Conservation (phyloP, 75 land plant genomes). For the Cupressus sempervirens region DNA sequence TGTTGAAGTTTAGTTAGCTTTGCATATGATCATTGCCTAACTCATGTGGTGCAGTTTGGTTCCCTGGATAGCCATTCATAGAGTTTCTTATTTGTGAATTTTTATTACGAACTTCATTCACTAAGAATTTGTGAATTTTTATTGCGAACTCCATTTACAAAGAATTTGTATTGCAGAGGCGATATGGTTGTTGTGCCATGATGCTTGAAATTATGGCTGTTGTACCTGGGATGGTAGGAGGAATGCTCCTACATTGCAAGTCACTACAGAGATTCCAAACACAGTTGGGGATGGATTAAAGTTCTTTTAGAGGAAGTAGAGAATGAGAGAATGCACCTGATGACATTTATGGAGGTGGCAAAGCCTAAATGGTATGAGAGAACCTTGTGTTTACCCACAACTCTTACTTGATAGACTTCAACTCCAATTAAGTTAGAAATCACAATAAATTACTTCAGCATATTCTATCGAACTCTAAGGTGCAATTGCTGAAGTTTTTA, state of each 20-base stretch:
- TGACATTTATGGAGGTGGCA: slow-evolving; percentile 90
- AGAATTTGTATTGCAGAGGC: slow-evolving; percentile 37
- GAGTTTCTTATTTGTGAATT: not conserved
- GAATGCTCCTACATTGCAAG: slow-evolving; percentile 74
- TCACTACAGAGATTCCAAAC: slow-evolving; percentile 79
- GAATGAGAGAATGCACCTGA: slow-evolving; percentile 89
- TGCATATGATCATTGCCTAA: not conserved
- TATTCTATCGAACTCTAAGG: too few species aligned
- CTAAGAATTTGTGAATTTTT: too few species aligned
- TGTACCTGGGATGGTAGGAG: slow-evolving; percentile 94
- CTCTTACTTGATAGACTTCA: too few species aligned
- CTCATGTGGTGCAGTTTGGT: not conserved
- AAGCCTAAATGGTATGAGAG: slow-evolving; percentile 80
- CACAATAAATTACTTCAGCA: too few species aligned
- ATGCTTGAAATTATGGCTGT: slow-evolving; percentile 94
- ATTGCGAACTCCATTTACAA: not conserved
- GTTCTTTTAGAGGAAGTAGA: slow-evolving; percentile 84
- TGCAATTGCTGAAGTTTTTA: too few species aligned
- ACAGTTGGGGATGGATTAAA: slow-evolving; percentile 88
- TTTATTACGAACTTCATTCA: too few species aligned
- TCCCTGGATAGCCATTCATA: not conserved
- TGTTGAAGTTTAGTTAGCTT: not conserved
- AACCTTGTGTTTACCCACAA: slow-evolving; percentile 65
- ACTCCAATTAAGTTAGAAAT: too few species aligned
- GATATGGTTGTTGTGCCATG: slow-evolving; percentile 85